Conservation (phyloP, 768 basidiomycete species). For the Lactarius tabidus region DNA sequence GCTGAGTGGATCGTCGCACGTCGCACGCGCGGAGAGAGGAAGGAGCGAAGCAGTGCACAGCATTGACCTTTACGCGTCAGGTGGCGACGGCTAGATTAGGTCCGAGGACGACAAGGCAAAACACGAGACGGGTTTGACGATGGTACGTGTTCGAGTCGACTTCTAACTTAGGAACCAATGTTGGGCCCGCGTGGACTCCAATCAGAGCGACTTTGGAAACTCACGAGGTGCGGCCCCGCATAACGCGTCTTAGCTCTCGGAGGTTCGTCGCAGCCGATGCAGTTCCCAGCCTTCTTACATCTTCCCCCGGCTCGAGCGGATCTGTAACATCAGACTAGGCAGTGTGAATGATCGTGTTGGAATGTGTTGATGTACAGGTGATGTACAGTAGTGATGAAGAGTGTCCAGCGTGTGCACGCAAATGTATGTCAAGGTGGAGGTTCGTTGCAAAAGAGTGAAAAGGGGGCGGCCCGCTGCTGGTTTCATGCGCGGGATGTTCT, state of each 20-base stretch:
- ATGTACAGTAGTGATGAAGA: too few relatives aligned
- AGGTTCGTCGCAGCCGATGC: constrained; percentile 6
- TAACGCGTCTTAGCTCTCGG: constrained; percentile 2
- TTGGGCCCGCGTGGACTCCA: too few relatives aligned
- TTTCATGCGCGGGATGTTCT: not conserved
- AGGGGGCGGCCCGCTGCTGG: not conserved
- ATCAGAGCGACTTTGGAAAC: too few relatives aligned
- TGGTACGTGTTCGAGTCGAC: too few relatives aligned
- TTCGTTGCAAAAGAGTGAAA: constrained; percentile 14
- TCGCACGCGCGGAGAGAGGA: not conserved
- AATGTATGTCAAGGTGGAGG: constrained; percentile 11
- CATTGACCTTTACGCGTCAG: not conserved
- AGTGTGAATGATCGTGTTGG: constrained; percentile 8
- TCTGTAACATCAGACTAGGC: constrained; percentile 19
- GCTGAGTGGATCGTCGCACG: not conserved
- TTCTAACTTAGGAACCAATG: too few relatives aligned
- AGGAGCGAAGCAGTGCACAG: not conserved
- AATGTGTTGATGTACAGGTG: not conserved
- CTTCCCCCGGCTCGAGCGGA: constrained; percentile 4
- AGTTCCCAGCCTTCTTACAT: not conserved
- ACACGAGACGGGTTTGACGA: constrained; percentile 1
- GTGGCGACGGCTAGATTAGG: constrained; percentile 8
- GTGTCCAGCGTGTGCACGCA: not conserved
- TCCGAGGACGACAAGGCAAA: constrained; percentile 20
- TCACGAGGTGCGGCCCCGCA: too few relatives aligned